Conservation (phyloP, 2,329 filamentous ascomycete species). For the Ophiocordyceps polyrhachis-furcata region DNA sequence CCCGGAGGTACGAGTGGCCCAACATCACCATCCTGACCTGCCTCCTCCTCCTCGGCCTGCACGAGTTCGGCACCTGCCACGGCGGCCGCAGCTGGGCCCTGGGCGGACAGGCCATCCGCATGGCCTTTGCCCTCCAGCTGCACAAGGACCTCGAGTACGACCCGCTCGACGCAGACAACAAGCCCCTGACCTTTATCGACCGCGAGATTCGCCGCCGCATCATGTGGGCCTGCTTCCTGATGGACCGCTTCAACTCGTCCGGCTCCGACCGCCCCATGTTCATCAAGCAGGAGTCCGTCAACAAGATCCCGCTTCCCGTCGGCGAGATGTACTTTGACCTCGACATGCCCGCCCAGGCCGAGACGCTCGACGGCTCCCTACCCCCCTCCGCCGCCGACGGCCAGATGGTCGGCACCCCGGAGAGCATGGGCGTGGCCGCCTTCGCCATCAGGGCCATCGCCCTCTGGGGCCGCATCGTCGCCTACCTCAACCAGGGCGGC, state of each 20-base stretch:
- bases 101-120: conserved; percentile 83
- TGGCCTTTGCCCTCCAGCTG: conserved; percentile 89
- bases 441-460: conserved; percentile 75
- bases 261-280: conserved; percentile 86
- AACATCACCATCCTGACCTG: conserved; percentile 93
- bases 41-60: conserved; percentile 69
- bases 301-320: conserved; percentile 76
- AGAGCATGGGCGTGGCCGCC: conserved; percentile 88
- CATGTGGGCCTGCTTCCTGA: conserved; percentile 97
- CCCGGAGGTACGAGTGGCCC: conserved; percentile 77
- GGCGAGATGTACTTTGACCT: conserved; percentile 80
- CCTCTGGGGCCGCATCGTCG: conserved; percentile 77
- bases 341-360: conserved; percentile 76
- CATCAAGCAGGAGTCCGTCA: conserved; percentile 72
- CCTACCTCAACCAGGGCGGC: conserved; percentile 78
- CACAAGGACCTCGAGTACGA: conserved; percentile 83
- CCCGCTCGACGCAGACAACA: conserved; percentile 42
- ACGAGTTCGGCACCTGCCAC: conserved; percentile 94
- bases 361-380: conserved; percentile 57
- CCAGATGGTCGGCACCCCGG: conserved; percentile 44
- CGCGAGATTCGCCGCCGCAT: conserved; percentile 80
- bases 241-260: conserved; percentile 95
- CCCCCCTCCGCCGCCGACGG: conserved; percentile 40
- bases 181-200: conserved; percentile 71
- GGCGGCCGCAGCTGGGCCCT: conserved; percentile 92